Evolutionary conservation across 1,284 basidiomycete species (phyloP), one percentile per base, ranked within the genome.

Genomic region (Trichosporon sp.): DNA sequence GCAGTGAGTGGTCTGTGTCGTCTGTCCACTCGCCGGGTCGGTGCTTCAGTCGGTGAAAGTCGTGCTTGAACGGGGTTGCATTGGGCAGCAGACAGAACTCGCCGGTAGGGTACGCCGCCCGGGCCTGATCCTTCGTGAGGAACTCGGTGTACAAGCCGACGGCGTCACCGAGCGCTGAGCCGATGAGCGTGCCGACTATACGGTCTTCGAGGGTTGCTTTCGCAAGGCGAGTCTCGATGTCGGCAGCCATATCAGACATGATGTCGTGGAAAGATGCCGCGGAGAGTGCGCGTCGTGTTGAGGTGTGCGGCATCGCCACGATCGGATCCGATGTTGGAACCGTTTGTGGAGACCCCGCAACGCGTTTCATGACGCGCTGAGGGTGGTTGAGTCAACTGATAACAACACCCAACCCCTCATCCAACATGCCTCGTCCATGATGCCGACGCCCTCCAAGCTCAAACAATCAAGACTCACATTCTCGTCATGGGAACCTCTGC

Each of bases 71-170:
- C 16, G 65, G 72, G 12, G 72, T 73, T 1, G 70, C 38, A 2
- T 31, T 35, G 0, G 72, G 72, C 12, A 35, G 40, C 14, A 73
- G 72, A 0, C 68, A 32, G 31, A 70, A 71, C 32, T 16, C 61
- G 12, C 51, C 14, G 1, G 6, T 1, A 16, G 72, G 72, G 54
- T 73, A 73, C 43, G 64, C 68, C 12, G 8, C 31, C 2, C 6
- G 37, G 1, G 65, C 65, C 40, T 64, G 66, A 19, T 59, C 48
- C 1, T 35, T 14, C 6, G 59, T n/a, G 16, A 73, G 70, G 46
- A 73, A 73, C 66, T 73, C 72, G 48, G 72, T 73, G 70, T 71
- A 73, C 32, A 73, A 68, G 2, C 72, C 72, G 10, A 73, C 54
- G 2, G 72, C 72, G 63, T 73, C 72, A 51, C 72, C 72, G 51